Percentiles rank a stretch among this genome's conserved stretches.
These are phyloP conservation scores for Sclerotinia subarctica DNA, from an alignment of 2,329 filamentous ascomycete genomes.

Conservation along the genomic window DNA sequence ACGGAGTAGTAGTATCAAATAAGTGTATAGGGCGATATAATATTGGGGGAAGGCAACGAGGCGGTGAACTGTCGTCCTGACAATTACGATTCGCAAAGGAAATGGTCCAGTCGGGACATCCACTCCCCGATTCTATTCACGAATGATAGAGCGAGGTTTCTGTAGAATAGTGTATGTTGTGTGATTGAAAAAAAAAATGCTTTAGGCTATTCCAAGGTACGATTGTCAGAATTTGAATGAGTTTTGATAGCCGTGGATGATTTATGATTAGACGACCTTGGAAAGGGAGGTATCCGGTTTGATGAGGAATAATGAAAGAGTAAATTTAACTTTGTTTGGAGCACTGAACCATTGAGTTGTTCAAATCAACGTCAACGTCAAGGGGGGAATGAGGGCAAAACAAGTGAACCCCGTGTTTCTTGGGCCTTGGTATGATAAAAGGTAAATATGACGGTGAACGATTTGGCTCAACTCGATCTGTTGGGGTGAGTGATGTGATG, in stretches of 20 bases:
- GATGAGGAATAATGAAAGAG: background rate
- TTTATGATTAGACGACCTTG: conserved; percentile 15
- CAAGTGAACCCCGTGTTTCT: background rate
- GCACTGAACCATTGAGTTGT: background rate
- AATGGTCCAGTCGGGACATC: conserved; percentile 10
- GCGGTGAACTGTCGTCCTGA: conserved; percentile 20
- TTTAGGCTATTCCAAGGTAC: conserved; percentile 14
- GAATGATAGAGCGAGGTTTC: conserved; percentile 14
- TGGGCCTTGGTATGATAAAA: conserved; percentile 1
- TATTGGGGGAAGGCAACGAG: conserved; percentile 2
- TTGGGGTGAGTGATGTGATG: conserved; percentile 1
- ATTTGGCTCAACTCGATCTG: background rate
- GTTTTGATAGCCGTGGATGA: conserved; percentile 13
- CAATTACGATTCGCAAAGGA: conserved; percentile 18
- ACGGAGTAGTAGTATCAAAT: background rate
- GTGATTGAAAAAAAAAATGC: background rate
- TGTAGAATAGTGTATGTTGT: background rate
- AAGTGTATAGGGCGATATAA: conserved; percentile 10
- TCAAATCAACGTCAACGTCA: background rate
- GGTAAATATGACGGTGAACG: conserved; percentile 4
- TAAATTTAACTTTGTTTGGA: conserved; percentile 1
- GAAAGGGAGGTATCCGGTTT: conserved; percentile 18
- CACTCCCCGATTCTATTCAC: conserved; percentile 11
- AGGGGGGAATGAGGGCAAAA: background rate
- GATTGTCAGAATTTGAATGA: background rate